phyloP scores from a whole-genome alignment of 2,329 filamentous ascomycete genomes.

The Beauveria rudraprayagi region DNA sequence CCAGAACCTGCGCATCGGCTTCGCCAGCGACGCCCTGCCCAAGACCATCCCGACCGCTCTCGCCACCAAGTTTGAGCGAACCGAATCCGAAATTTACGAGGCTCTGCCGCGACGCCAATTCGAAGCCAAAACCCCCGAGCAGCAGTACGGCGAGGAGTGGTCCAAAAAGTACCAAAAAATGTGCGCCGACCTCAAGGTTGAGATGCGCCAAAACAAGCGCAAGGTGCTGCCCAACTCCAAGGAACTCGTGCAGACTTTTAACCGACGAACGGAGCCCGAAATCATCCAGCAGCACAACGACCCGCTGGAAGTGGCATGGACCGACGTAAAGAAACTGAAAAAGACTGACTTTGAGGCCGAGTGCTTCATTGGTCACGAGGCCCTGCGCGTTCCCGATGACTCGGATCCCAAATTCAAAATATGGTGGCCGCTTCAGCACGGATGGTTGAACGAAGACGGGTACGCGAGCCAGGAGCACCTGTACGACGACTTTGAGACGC shows the following conservation, averaged over 20 bases:
- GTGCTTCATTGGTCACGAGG: slow-evolving; percentile 74
- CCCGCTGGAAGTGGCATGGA: slow-evolving; percentile 90
- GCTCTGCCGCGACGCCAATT: slow-evolving; percentile 66
- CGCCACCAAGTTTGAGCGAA: slow-evolving; percentile 67
- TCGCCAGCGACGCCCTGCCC: slow-evolving; percentile 91
- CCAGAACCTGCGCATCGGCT: slow-evolving; percentile 87
- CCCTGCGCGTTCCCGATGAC: slow-evolving; percentile 78
- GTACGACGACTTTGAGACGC: slow-evolving; percentile 77
- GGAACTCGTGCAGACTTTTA: slow-evolving; percentile 91
- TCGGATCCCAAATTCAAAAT: slow-evolving; percentile 86
- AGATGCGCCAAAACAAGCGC: slow-evolving; percentile 89
- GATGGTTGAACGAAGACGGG: slow-evolving; percentile 84
- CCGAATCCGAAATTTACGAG: slow-evolving; percentile 76
- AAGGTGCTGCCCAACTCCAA: slow-evolving; percentile 96
- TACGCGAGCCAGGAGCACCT: slow-evolving; percentile 74
- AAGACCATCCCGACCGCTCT: slow-evolving; percentile 93
- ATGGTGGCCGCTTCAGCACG: slow-evolving; percentile 83
- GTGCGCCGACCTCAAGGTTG: slow-evolving; percentile 77
- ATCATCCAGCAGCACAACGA: slow-evolving; percentile 93
- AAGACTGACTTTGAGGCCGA: slow-evolving; percentile 53
- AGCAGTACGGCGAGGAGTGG: slow-evolving; percentile 81
- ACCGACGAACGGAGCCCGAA: slow-evolving; percentile 74
- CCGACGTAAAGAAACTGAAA: slow-evolving; percentile 61
- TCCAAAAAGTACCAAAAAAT: slow-evolving; percentile 69
- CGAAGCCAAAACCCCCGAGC: slow-evolving; percentile 57